These are phyloP conservation scores for Pythium rishiriense DNA, from an alignment of 352 stramenopile genomes.

Conservation along the genomic window DNA sequence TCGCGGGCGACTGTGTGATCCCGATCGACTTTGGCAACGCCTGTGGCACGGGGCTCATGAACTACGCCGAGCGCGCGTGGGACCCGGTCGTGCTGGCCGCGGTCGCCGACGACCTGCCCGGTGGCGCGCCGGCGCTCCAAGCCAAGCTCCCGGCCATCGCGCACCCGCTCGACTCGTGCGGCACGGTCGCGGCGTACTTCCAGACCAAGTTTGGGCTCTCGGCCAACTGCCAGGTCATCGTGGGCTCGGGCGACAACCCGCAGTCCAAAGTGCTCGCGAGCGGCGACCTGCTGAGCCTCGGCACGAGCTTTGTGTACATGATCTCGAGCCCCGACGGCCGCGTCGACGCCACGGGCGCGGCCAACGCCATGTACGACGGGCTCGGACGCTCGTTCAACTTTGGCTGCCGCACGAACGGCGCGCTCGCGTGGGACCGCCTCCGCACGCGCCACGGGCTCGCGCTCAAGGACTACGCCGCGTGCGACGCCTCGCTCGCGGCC, in stretches of 20 bases:
- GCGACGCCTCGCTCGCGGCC: not conserved
- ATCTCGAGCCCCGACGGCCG: conserved; percentile 5
- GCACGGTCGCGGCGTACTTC: conserved; percentile 2
- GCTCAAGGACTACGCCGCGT: conserved; percentile 4
- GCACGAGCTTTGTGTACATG: conserved; percentile 8
- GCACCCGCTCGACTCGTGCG: not conserved
- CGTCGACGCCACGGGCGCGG: not conserved
- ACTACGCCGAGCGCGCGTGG: not conserved
- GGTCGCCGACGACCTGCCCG: conserved; percentile 2
- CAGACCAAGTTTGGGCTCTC: conserved; percentile 3
- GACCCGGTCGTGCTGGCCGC: not conserved
- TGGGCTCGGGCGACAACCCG: conserved; percentile 6
- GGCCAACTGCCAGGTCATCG: not conserved
- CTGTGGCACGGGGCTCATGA: conserved; percentile 5
- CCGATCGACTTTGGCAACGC: conserved; percentile 6
- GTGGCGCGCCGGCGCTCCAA: not conserved
- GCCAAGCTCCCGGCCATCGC: not conserved
- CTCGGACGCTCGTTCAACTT: not conserved
- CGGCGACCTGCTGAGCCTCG: conserved; percentile 3
- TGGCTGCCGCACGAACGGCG: conserved; percentile 7
- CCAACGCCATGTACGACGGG: conserved; percentile 6
- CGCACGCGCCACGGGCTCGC: conserved; percentile 2
- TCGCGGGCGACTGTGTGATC: conserved; percentile 1
- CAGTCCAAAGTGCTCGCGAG: conserved; percentile 5
- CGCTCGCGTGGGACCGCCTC: conserved; percentile 3